These are phyloP conservation scores for Suhomyces bokatorum DNA, from an alignment of 1,139 yeast genomes.

Conservation along the genomic window DNA sequence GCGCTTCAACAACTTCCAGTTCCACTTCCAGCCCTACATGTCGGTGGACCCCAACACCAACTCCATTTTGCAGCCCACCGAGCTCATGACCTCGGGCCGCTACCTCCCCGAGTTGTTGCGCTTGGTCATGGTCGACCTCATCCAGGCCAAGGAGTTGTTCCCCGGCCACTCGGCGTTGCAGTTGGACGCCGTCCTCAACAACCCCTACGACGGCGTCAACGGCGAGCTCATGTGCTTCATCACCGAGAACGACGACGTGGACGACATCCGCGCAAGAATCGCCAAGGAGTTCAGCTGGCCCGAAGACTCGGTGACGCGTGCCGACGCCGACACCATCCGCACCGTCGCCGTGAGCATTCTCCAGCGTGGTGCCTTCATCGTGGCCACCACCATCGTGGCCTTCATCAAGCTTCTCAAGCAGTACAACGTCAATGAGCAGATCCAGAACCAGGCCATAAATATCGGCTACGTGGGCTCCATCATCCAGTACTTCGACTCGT, in stretches of 20 bases:
- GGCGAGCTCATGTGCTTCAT: slow-evolving; percentile 43
- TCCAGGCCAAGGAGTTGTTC: slow-evolving; percentile 35
- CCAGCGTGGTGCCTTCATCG: slow-evolving; percentile 43
- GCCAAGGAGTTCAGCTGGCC: slow-evolving; percentile 27
- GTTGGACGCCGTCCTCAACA: slow-evolving; percentile 10
- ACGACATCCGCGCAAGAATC: slow-evolving; percentile 23
- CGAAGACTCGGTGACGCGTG: slow-evolving; percentile 16
- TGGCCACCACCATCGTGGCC: slow-evolving; percentile 38
- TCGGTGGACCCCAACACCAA: slow-evolving; percentile 29
- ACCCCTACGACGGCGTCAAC: slow-evolving; percentile 39
- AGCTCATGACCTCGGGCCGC: slow-evolving; percentile 55
- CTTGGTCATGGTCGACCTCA: slow-evolving; percentile 38
- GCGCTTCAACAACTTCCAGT: slow-evolving; percentile 28
- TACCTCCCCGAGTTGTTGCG: slow-evolving; percentile 56
- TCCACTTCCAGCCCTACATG: slow-evolving; percentile 37
- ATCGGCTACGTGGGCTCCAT: slow-evolving; percentile 51
- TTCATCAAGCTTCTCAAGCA: slow-evolving; percentile 34
- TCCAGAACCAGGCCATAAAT: slow-evolving; percentile 22
- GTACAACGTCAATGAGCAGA: slow-evolving; percentile 28
- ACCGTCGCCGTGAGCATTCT: slow-evolving; percentile 32
- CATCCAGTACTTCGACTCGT: slow-evolving; percentile 36
- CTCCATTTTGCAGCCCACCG: slow-evolving; percentile 54
- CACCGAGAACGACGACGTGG: slow-evolving; percentile 31
- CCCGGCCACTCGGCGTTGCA: slow-evolving; percentile 14
- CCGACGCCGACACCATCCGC: slow-evolving; percentile 33